Percentiles rank a stretch among this genome's conserved stretches.
Evolutionary conservation across 805 yeast genomes (phyloP).

Genomic region (Candida khao-thaluensis): DNA sequence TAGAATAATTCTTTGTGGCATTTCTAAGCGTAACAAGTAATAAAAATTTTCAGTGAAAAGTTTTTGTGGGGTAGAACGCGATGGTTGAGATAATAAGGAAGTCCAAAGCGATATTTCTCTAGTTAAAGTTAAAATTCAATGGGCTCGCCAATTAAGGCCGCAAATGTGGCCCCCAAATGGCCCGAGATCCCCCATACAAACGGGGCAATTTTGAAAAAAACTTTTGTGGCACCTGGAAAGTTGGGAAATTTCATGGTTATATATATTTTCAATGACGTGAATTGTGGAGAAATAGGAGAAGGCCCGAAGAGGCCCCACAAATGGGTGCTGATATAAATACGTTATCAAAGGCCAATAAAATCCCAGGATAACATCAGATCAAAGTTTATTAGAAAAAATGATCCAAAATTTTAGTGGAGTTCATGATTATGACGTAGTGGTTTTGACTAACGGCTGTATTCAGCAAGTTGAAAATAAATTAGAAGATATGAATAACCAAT

Average conservation of each 20-base stretch:
- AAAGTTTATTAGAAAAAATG: conserved; percentile 19
- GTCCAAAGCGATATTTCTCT: neutral
- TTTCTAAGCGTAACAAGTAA: neutral
- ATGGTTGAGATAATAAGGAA: neutral
- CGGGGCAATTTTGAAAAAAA: conserved; percentile 1
- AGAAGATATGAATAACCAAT: conserved; percentile 21
- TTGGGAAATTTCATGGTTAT: neutral
- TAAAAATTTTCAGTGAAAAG: neutral
- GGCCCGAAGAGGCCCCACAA: conserved; percentile 7
- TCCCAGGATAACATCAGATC: conserved; percentile 14
- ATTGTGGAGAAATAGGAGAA: conserved; percentile 6
- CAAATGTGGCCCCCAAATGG: conserved; percentile 1
- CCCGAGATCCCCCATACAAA: conserved; percentile 1
- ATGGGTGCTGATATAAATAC: conserved; percentile 6
- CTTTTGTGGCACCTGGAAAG: too few species aligned
- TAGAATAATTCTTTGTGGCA: neutral
- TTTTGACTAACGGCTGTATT: conserved; percentile 35
- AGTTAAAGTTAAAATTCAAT: too few species aligned
- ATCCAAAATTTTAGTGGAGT: conserved; percentile 36
- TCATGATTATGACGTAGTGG: conserved; percentile 31
- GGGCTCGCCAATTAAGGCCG: conserved; percentile 2
- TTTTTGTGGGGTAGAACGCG: conserved; percentile 5
- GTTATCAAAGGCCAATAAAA: conserved; percentile 19
- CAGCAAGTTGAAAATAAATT: conserved; percentile 29
- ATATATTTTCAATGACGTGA: conserved; percentile 1